A percentile compares a stretch with the other conserved stretches of the same genome.
Evolutionary conservation across 106 monocot genomes (phyloP).

Genomic region (Platanthera zijinensis): DNA sequence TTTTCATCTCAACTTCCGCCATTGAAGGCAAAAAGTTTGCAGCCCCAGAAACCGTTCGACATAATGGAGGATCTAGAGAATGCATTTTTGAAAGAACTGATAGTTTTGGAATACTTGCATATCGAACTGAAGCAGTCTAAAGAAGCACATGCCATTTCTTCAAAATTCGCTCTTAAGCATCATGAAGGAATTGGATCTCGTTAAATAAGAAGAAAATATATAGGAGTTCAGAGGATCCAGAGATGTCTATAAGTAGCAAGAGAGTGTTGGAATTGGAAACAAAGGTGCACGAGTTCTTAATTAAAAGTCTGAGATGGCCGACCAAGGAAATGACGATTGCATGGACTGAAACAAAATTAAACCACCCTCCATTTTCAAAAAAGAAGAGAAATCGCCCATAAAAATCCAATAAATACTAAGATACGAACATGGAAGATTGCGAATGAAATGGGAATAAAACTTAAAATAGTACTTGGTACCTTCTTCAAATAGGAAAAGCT

Average conservation of each 20-base stretch:
- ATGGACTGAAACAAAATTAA: no score
- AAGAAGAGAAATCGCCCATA: no score
- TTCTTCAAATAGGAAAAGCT: no score
- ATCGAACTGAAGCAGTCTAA: conserved; percentile 27
- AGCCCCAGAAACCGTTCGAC: conserved; percentile 8
- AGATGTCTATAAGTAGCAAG: conserved; percentile 1
- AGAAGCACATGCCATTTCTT: neutral
- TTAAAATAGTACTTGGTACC: no score
- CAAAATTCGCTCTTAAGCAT: neutral
- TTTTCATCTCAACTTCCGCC: conserved; percentile 10
- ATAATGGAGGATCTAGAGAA: conserved; percentile 12
- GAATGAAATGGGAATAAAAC: no score
- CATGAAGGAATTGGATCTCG: neutral
- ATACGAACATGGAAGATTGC: no score
- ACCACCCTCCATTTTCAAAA: no score
- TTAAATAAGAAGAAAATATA: conserved; percentile 7
- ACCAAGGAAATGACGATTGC: neutral
- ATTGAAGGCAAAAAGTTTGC: conserved; percentile 15
- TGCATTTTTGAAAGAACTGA: conserved; percentile 9
- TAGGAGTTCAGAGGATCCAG: conserved; percentile 11
- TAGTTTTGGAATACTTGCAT: conserved; percentile 20
- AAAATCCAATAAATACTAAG: no score
- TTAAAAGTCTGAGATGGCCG: conserved; percentile 6
- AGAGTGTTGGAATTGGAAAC: conserved; percentile 22
- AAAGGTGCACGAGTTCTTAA: conserved; percentile 14